Conservation (phyloP, 768 basidiomycete genomes). For the Boletus fagicola region DNA sequence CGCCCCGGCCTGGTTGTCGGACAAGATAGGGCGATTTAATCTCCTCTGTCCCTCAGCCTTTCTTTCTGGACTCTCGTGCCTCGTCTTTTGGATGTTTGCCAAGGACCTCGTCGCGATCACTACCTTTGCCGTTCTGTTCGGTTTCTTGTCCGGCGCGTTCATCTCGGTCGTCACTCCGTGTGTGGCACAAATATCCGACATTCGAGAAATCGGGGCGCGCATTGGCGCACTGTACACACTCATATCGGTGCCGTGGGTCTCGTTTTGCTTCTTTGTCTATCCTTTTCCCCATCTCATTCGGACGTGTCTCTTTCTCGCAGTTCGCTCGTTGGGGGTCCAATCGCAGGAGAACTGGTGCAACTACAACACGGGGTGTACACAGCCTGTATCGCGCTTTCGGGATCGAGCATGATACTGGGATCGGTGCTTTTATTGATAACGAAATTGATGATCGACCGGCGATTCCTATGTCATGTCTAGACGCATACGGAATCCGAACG, state of each 20-base stretch:
- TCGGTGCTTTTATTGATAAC: constrained; percentile 55
- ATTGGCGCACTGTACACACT: constrained; percentile 65
- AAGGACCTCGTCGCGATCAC: constrained; percentile 41
- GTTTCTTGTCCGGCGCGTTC: constrained; percentile 67
- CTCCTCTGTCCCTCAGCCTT: constrained; percentile 62
- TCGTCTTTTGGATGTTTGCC: constrained; percentile 56
- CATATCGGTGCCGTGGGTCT: constrained; percentile 67
- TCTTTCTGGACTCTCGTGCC: constrained; percentile 57
- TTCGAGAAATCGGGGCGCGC: constrained; percentile 55
- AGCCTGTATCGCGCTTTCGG: constrained; percentile 59
- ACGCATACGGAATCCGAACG: not conserved
- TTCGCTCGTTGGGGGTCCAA: constrained; percentile 61
- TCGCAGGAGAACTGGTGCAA: constrained; percentile 56
- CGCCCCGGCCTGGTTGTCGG: constrained; percentile 61
- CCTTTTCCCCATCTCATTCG: not conserved
- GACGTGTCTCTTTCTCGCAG: constrained; percentile 31
- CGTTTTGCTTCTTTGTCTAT: not conserved
- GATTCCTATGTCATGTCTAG: constrained; percentile 48
- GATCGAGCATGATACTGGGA: constrained; percentile 55
- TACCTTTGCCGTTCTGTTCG: constrained; percentile 55
- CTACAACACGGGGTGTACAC: constrained; percentile 43
- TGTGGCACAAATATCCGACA: constrained; percentile 62
- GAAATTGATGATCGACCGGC: constrained; percentile 44
- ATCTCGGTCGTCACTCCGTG: constrained; percentile 67
- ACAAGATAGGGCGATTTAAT: constrained; percentile 65